phyloP scores from a whole-genome alignment of 495 filamentous ascomycete species.

The Oidiodendron maius region DNA sequence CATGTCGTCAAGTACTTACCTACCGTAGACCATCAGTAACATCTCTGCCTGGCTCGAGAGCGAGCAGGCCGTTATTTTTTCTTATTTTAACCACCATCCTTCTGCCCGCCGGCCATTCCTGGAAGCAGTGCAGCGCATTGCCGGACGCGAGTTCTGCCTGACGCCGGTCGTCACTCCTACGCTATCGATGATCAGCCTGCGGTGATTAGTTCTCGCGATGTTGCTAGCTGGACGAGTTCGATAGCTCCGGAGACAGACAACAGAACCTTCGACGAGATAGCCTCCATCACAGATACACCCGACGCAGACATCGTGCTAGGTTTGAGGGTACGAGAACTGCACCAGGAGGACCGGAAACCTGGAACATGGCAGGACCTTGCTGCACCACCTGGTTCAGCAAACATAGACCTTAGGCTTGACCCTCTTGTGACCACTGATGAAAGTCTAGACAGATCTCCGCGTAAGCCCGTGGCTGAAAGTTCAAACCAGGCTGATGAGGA shows the following conservation, averaged over 20 bases:
- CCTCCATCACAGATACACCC: constrained; percentile 1
- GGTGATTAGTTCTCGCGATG: neutral
- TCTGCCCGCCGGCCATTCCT: constrained; percentile 7
- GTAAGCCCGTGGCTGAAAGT: neutral
- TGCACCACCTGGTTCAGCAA: neutral
- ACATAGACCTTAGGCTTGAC: neutral
- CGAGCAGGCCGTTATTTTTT: constrained; percentile 6
- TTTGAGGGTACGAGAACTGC: neutral
- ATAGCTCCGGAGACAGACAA: constrained; percentile 3
- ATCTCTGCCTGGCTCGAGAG: constrained; percentile 1
- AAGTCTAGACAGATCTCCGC: neutral
- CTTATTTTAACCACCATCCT: constrained; percentile 9
- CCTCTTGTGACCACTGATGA: neutral
- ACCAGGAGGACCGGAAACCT: neutral
- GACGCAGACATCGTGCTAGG: neutral
- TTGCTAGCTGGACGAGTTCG: constrained; percentile 4
- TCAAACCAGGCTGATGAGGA: neutral
- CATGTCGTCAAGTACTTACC: constrained; percentile 1
- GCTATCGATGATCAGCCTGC: constrained; percentile 8
- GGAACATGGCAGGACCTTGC: neutral
- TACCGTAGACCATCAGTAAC: neutral
- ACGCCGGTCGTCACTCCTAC: constrained; percentile 3
- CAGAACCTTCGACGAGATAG: constrained; percentile 1
- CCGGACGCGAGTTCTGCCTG: constrained; percentile 6
- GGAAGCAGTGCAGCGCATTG: constrained; percentile 4